phyloP scores from a whole-genome alignment of 2,329 filamentous ascomycete genomes.

The Xylogone sp. region DNA sequence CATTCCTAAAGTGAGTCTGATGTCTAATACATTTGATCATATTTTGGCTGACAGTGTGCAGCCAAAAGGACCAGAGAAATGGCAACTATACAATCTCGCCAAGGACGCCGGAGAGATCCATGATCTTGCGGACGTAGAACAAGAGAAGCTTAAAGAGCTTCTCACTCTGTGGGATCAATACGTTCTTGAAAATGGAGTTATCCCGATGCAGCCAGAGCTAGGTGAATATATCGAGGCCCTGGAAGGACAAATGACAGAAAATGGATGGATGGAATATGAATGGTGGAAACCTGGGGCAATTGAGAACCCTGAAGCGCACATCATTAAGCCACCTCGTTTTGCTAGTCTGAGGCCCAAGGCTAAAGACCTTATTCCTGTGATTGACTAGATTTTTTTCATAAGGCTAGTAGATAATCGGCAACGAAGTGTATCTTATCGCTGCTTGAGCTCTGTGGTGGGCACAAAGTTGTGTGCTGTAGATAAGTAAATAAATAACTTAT shows the following conservation, averaged over 20 bases:
- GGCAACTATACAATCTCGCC: conserved; percentile 53
- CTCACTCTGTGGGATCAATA: conserved; percentile 54
- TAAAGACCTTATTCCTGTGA: background rate
- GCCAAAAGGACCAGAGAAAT: conserved; percentile 50
- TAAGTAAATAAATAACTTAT: too few relatives aligned
- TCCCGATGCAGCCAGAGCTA: conserved; percentile 55
- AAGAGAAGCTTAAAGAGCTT: conserved; percentile 42
- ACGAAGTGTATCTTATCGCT: too few relatives aligned
- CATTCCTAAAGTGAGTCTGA: conserved; percentile 38
- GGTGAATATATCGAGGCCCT: conserved; percentile 56
- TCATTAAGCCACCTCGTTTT: conserved; percentile 2
- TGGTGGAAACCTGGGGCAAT: conserved; percentile 54
- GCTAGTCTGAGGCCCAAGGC: background rate
- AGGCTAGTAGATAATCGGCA: too few relatives aligned
- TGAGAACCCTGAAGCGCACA: conserved; percentile 9
- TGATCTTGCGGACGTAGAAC: conserved; percentile 37
- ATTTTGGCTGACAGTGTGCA: background rate
- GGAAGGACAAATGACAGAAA: conserved; percentile 62
- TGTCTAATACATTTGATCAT: background rate
- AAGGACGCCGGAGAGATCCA: conserved; percentile 48
- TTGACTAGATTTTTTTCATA: background rate
- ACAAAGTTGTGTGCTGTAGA: too few relatives aligned
- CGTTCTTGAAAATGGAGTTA: conserved; percentile 54
- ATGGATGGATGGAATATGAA: conserved; percentile 63
- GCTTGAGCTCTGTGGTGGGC: too few relatives aligned